Percentiles rank a stretch among this genome's conserved stretches.
These are phyloP conservation scores for Artemisia annua DNA, from an alignment of 129 eudicot genomes.

Conservation along the genomic window DNA sequence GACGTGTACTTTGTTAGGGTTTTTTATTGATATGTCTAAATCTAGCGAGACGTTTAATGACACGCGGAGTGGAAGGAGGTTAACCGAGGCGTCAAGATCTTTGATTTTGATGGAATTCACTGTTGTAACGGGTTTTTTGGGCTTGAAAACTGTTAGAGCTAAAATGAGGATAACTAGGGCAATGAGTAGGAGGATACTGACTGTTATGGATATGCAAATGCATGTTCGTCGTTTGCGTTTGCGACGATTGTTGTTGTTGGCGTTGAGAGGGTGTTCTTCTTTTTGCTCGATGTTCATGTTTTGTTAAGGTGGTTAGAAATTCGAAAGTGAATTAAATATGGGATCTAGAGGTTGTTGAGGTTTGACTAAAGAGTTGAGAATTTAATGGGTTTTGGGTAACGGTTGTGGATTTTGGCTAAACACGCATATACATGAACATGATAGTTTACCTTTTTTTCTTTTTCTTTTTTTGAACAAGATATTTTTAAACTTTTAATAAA, in stretches of 20 bases:
- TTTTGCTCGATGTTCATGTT: conserved; percentile 28
- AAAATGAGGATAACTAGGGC: conserved; percentile 46
- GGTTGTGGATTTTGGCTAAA: conserved; percentile 20
- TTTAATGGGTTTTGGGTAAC: conserved; percentile 25
- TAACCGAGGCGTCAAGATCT: conserved; percentile 46
- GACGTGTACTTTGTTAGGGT: conserved; percentile 69
- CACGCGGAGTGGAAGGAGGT: conserved; percentile 40
- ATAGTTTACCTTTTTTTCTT: too few species aligned
- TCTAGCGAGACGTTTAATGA: conserved; percentile 53
- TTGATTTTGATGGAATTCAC: conserved; percentile 46
- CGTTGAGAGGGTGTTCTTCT: conserved; percentile 16
- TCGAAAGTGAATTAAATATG: conserved; percentile 24
- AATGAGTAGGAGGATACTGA: conserved; percentile 24
- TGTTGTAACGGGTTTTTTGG: conserved; percentile 52
- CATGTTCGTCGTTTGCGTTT: conserved; percentile 7
- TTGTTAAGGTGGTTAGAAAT: background rate
- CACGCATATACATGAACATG: background rate
- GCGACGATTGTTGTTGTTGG: conserved; percentile 24
- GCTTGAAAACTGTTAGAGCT: conserved; percentile 71
- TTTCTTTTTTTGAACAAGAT: too few species aligned
- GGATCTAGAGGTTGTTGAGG: background rate
- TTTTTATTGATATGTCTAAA: conserved; percentile 45
- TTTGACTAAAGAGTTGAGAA: conserved; percentile 17
- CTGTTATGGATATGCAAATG: conserved; percentile 32
- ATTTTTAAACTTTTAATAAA: too few species aligned